Base-by-base conservation (phyloP, 2,329 filamentous ascomycete species). In the Diaporthe sp. region DNA sequence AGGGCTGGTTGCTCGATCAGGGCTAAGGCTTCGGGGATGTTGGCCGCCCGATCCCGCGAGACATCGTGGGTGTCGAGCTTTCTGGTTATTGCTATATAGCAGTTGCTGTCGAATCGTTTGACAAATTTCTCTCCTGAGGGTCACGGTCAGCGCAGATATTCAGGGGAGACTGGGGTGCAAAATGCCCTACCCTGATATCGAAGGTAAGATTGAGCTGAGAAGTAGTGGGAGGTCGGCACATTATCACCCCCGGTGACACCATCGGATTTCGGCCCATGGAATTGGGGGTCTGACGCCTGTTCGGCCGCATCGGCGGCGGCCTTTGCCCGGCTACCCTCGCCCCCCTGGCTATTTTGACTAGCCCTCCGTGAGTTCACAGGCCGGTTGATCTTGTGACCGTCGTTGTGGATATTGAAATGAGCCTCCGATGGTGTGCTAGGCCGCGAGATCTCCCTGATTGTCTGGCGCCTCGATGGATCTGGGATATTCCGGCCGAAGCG, bases 51-150 rank as follows among this genome's bases (percentile, higher is more conserved):
- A 81, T 92, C 91, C 55, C 96, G 91, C 19, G 95, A 97, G 35
- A 99, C 92, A 82, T 99, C 97, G 83, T 99, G 97, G 0, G 97
- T 98, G 82, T 99, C 97, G 22, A 99, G 90, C 84, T 99, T 99
- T 80, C 97, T 93, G 6, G 97, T 98, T 84, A 99, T 98, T 78
- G 97, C 96, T 78, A 99, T 98, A 86, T 99, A 99, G 86, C 97
- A 99, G 83, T 99, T 99, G 80, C 95, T 94, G 83, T 99, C 97
- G 83, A 98, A 99, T 13, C 97, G 94, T 83, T 94, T 95, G 79
- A 98, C 97, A 79, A 99, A 99, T 83, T 99, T 99, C 79, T 93
- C 91, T 72, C 95, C 63, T 68, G 63, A 12, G 47, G 9, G 32
- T 27, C 30, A 27, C 27, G 25, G 17, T 68, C 47, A 68, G 63